Percentiles rank a stretch among this genome's conserved stretches.
Conservation (phyloP, 352 stramenopile genomes). For the Phytophthora sp. region DNA sequence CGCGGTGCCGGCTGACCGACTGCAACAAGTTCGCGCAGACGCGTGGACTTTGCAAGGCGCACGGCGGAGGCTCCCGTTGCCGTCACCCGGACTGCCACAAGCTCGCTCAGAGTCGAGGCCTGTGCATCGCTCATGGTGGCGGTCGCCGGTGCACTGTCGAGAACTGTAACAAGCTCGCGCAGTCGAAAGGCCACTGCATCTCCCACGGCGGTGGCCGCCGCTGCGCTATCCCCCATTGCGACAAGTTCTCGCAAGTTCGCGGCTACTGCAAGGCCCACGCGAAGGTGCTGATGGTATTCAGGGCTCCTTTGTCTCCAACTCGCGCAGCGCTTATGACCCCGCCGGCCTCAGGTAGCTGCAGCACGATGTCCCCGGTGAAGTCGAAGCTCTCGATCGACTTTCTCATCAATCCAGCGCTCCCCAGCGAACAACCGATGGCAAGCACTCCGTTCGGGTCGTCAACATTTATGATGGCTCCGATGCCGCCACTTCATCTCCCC, state of each 20-base stretch:
- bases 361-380: slow-evolving; percentile 27
- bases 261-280: slow-evolving; percentile 82
- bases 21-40: slow-evolving; percentile 87
- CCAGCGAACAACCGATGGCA: slow-evolving; percentile 1
- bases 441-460: background rate
- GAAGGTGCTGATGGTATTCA: slow-evolving; percentile 56
- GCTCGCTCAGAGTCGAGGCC: slow-evolving; percentile 70
- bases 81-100: slow-evolving; percentile 77
- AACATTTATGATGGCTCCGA: slow-evolving; percentile 3
- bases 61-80: slow-evolving; percentile 82
- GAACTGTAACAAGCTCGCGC: slow-evolving; percentile 70
- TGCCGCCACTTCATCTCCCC: background rate
- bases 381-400: slow-evolving; percentile 64
- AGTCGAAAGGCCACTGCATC: slow-evolving; percentile 81
- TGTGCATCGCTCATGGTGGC: slow-evolving; percentile 79
- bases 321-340: slow-evolving; percentile 18
- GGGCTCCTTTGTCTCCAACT: slow-evolving; percentile 31
- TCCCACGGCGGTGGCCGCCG: slow-evolving; percentile 75
- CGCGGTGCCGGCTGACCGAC: slow-evolving; percentile 62
- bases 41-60: slow-evolving; percentile 79
- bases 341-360: slow-evolving; percentile 4
- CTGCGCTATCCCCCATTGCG: slow-evolving; percentile 67
- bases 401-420: slow-evolving; percentile 43
- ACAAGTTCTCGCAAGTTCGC: slow-evolving; percentile 86
- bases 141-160: slow-evolving; percentile 72